A percentile compares a stretch with the other conserved stretches of the same genome.
These are phyloP conservation scores for Magnusiomyces magnusii DNA, from an alignment of 1,139 yeast species.

Conservation along the genomic window DNA sequence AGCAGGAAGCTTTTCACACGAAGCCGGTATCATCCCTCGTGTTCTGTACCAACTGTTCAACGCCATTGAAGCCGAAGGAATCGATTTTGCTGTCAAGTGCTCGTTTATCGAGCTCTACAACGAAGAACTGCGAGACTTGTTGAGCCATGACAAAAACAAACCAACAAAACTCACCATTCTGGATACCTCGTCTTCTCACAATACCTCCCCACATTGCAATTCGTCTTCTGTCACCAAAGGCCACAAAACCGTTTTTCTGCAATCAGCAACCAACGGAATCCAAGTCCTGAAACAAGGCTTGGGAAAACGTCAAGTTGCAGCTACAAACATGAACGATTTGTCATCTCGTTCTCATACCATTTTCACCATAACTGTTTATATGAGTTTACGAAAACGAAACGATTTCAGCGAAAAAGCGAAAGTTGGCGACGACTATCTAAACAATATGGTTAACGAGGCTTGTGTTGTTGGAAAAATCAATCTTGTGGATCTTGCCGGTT, in stretches of 20 bases:
- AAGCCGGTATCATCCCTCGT: constrained; percentile 67
- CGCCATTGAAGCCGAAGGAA: constrained; percentile 33
- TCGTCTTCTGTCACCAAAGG: constrained; percentile 40
- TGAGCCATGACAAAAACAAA: constrained; percentile 30
- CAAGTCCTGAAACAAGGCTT: constrained; percentile 45
- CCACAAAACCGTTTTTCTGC: constrained; percentile 41
- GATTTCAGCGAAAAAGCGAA: constrained; percentile 21
- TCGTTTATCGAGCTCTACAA: constrained; percentile 69
- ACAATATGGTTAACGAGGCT: constrained; percentile 34
- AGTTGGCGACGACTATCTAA: constrained; percentile 23
- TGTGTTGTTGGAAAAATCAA: constrained; percentile 51
- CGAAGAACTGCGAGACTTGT: constrained; percentile 59
- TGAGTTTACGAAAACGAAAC: constrained; percentile 30
- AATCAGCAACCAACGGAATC: constrained; percentile 38
- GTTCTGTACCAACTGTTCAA: constrained; percentile 47
- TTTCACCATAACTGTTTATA: constrained; percentile 54
- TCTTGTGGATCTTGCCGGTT: constrained; percentile 84
- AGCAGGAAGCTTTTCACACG: constrained; percentile 22
- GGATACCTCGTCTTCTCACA: constrained; percentile 35
- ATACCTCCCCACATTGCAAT: constrained; percentile 8
- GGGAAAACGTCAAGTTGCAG: constrained; percentile 51
- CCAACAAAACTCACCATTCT: constrained; percentile 39
- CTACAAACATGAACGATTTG: constrained; percentile 62
- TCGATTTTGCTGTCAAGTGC: constrained; percentile 55
- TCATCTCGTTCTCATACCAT: constrained; percentile 72